Percentiles rank a stretch among this genome's conserved stretches.
Evolutionary conservation across 176 grass and related monocot genomes (phyloP).

Genomic region (Areca catechu): DNA sequence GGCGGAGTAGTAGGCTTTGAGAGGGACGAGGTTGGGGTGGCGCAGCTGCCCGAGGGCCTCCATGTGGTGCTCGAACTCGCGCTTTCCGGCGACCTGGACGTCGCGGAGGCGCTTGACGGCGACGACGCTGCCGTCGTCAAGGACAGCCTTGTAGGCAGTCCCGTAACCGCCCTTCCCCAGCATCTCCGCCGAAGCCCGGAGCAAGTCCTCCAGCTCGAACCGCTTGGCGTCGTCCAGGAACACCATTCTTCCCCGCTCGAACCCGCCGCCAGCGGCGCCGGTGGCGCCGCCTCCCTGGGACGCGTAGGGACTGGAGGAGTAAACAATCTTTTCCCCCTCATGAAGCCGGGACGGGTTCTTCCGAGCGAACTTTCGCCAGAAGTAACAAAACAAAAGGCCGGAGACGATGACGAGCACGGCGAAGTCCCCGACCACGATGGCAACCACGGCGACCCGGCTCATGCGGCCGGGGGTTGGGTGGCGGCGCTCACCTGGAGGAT

Average conservation of each 20-base stretch:
- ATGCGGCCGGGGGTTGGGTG: constrained; percentile 31
- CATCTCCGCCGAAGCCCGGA: constrained; percentile 96
- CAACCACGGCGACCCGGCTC: constrained; percentile 55
- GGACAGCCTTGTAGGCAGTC: constrained; percentile 84
- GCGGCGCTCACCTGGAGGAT: background rate
- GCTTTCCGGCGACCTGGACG: constrained; percentile 38
- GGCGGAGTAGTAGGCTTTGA: constrained; percentile 87
- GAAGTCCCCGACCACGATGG: constrained; percentile 79
- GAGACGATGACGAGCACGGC: constrained; percentile 68
- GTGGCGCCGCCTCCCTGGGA: constrained; percentile 13
- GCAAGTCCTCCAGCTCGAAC: constrained; percentile 86
- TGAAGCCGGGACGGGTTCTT: constrained; percentile 42
- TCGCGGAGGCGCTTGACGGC: constrained; percentile 90
- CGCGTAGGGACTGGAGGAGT: constrained; percentile 86
- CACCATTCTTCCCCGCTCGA: constrained; percentile 78
- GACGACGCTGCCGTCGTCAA: constrained; percentile 68
- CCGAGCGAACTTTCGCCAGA: constrained; percentile 71
- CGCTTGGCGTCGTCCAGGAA: constrained; percentile 52
- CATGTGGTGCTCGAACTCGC: constrained; percentile 92
- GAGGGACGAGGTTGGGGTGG: constrained; percentile 71
- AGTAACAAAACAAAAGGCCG: constrained; percentile 82
- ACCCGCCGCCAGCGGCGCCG: constrained; percentile 12
- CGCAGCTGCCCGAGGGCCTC: constrained; percentile 53
- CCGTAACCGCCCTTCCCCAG: constrained; percentile 87
- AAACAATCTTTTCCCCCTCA: constrained; percentile 96